Percentiles rank a stretch among this genome's conserved stretches.
These are phyloP conservation scores for Suhomyces panamericanus DNA, from an alignment of 1,139 yeast species.

Conservation along the genomic window DNA sequence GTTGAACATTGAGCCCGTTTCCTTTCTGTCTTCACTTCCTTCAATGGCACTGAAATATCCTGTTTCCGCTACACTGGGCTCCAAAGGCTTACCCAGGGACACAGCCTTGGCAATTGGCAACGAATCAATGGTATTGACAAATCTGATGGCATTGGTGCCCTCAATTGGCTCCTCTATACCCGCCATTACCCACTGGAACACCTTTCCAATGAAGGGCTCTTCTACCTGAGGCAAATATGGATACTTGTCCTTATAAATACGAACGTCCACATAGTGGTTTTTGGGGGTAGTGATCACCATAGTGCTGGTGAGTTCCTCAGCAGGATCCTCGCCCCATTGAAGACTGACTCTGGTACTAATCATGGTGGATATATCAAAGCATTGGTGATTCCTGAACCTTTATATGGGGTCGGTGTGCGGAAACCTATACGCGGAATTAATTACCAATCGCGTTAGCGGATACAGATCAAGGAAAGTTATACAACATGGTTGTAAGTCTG, in stretches of 20 bases:
- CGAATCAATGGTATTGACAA: conserved; percentile 48
- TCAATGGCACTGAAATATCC: conserved; percentile 46
- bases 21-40: conserved; percentile 47
- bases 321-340: conserved; percentile 51
- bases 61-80: conserved; percentile 38
- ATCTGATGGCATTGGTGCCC: conserved; percentile 32
- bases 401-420: conserved; percentile 3
- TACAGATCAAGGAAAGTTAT: no score
- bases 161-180: conserved; percentile 39
- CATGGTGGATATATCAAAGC: conserved; percentile 1
- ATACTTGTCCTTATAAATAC: conserved; percentile 28
- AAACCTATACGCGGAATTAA: conserved; percentile 1
- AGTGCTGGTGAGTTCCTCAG: conserved; percentile 51
- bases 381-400: neutral
- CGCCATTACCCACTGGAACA: conserved; percentile 41
- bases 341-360: conserved; percentile 46
- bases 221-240: conserved; percentile 20
- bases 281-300: conserved; percentile 50
- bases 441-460: conserved; percentile 2
- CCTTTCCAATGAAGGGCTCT: conserved; percentile 21
- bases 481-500: neutral
- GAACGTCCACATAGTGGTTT: conserved; percentile 47
- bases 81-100: conserved; percentile 22
- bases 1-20: conserved; percentile 55
- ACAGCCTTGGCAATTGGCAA: conserved; percentile 30